Conservation (phyloP, 2,329 filamentous ascomycete genomes). For the Clarireedia homoeocarpa region DNA sequence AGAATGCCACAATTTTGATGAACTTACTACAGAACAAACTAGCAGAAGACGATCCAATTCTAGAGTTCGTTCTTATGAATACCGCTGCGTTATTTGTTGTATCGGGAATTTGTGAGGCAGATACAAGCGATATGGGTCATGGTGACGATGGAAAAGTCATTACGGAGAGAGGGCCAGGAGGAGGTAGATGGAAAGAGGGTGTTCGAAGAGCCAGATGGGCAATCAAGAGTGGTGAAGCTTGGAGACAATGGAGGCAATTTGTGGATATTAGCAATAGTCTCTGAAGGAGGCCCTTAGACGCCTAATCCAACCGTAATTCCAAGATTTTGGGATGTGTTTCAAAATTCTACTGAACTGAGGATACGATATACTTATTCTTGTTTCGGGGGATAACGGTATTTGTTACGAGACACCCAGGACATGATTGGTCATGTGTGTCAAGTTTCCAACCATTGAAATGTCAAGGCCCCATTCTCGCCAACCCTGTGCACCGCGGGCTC, state of each 20-base stretch:
- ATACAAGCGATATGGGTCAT: constrained; percentile 69
- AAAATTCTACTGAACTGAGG: neutral
- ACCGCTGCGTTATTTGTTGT: constrained; percentile 81
- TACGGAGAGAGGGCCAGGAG: constrained; percentile 74
- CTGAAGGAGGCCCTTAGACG: neutral
- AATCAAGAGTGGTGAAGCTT: constrained; percentile 77
- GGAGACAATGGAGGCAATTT: constrained; percentile 74
- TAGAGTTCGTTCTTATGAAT: constrained; percentile 93
- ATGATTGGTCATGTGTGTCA: neutral
- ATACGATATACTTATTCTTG: no score
- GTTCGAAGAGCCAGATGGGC: constrained; percentile 82
- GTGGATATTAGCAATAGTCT: constrained; percentile 56
- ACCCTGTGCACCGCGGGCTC: neutral
- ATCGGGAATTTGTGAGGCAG: constrained; percentile 78
- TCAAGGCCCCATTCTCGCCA: neutral
- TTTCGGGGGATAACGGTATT: no score
- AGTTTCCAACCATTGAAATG: neutral
- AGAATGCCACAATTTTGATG: constrained; percentile 81
- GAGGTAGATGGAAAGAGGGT: constrained; percentile 91
- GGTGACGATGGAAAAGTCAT: constrained; percentile 78
- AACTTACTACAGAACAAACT: constrained; percentile 68
- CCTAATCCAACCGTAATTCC: neutral
- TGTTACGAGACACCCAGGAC: no score
- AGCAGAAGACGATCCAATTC: constrained; percentile 68
- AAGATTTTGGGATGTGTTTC: neutral